These are phyloP conservation scores for Penicillium sp. DNA, from an alignment of 2,329 filamentous ascomycete genomes.

Conservation along the genomic window DNA sequence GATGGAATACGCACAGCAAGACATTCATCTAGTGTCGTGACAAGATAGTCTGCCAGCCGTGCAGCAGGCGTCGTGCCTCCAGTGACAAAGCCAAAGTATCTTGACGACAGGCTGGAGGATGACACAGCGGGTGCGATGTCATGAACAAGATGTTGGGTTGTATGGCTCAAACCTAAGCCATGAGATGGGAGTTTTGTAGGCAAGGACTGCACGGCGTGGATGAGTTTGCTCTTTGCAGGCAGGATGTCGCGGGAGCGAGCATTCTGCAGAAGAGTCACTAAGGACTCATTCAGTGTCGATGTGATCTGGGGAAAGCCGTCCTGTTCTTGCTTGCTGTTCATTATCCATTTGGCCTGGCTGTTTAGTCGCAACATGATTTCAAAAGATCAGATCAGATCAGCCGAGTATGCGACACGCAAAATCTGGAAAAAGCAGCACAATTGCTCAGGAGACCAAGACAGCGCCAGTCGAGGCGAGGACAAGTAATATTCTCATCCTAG, in stretches of 20 bases:
- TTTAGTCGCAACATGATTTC: conserved; percentile 2
- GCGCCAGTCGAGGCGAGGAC: background rate
- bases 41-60: conserved; percentile 2
- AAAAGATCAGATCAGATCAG: background rate
- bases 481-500: background rate
- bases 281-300: background rate
- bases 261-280: background rate
- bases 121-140: background rate
- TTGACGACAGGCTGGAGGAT: background rate
- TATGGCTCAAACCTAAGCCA: background rate
- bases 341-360: background rate
- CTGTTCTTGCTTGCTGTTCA: conserved; percentile 3
- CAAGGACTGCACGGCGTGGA: background rate
- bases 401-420: background rate
- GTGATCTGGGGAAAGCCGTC: background rate
- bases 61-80: background rate
- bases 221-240: background rate
- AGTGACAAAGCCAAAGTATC: conserved; percentile 1
- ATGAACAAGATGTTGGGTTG: background rate
- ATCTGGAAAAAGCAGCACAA: background rate
- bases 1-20: conserved; percentile 5
- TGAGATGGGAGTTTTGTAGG: background rate
- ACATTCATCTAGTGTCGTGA: conserved; percentile 1
- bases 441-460: background rate
- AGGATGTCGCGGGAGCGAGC: conserved; percentile 2